Conservation (phyloP, 495 filamentous ascomycete species). For the Cudoniella acicularis region DNA sequence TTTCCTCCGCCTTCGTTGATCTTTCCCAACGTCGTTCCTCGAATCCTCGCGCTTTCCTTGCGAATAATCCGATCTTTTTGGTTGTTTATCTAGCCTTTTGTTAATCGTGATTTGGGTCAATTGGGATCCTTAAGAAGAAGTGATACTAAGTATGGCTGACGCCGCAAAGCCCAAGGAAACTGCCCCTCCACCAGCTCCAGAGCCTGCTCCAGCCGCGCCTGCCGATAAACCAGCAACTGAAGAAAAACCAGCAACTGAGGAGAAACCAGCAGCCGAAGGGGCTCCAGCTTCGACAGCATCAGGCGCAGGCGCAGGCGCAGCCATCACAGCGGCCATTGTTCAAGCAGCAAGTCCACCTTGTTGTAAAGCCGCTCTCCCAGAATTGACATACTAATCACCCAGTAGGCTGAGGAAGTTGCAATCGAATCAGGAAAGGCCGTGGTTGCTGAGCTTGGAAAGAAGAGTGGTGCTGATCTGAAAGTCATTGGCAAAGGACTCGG, state of each 20-base stretch:
- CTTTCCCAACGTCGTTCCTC: background rate
- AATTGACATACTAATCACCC: background rate
- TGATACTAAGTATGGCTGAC: background rate
- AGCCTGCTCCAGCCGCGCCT: background rate
- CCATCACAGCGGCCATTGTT: background rate
- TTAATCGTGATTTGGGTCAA: background rate
- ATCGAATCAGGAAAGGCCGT: conserved; percentile 1
- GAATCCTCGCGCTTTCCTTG: background rate
- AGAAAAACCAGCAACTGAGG: background rate
- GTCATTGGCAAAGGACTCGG: background rate
- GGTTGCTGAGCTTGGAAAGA: background rate
- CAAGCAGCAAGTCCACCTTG: background rate
- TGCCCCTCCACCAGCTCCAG: background rate
- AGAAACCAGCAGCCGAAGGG: background rate
- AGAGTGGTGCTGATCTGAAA: conserved; percentile 2
- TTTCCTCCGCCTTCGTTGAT: background rate
- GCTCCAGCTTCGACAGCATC: background rate
- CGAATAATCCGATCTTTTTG: background rate
- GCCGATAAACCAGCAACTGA: background rate
- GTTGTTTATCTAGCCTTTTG: background rate
- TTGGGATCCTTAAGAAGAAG: background rate
- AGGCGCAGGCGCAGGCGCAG: too few species aligned
- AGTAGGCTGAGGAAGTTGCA: background rate
- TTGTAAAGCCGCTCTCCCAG: background rate
- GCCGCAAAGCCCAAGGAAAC: background rate